phyloP scores from a whole-genome alignment of 257 asterid species.

The Plantago ovata region DNA sequence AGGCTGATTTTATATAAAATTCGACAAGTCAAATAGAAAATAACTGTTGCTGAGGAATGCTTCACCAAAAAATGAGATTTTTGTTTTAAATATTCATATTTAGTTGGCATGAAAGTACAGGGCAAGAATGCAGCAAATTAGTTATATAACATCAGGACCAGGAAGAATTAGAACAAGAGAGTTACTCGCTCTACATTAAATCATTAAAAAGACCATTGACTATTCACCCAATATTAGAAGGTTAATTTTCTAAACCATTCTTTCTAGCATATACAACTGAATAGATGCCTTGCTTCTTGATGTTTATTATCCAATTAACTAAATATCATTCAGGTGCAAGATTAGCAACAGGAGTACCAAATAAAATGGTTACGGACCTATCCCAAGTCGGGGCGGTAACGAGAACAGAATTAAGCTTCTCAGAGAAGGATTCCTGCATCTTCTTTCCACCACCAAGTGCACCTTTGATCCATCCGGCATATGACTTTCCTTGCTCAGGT shows the following conservation, averaged over 20 bases:
- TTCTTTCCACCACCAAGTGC: slow-evolving; percentile 68
- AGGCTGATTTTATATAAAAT: neutral
- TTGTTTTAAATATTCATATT: no score
- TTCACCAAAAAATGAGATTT: no score
- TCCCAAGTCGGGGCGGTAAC: slow-evolving; percentile 87
- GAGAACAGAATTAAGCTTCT: slow-evolving; percentile 59
- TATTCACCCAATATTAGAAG: no score
- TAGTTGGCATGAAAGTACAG: no score
- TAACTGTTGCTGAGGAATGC: no score
- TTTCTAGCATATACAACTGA: no score
- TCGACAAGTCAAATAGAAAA: neutral
- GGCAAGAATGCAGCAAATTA: no score
- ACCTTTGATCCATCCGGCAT: slow-evolving; percentile 82
- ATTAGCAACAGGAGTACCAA: neutral
- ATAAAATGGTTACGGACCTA: slow-evolving; percentile 46
- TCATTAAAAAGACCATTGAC: no score
- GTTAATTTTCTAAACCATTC: no score
- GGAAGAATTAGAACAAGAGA: no score
- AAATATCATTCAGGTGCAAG: neutral
- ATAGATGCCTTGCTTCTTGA: neutral
- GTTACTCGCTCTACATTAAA: no score
- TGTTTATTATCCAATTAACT: neutral
- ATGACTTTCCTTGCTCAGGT: slow-evolving; percentile 44
- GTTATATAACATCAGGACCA: no score
- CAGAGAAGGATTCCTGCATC: slow-evolving; percentile 50